phyloP scores from a whole-genome alignment of 2,329 filamentous ascomycete genomes.

The Diaporthe ilicicola region DNA sequence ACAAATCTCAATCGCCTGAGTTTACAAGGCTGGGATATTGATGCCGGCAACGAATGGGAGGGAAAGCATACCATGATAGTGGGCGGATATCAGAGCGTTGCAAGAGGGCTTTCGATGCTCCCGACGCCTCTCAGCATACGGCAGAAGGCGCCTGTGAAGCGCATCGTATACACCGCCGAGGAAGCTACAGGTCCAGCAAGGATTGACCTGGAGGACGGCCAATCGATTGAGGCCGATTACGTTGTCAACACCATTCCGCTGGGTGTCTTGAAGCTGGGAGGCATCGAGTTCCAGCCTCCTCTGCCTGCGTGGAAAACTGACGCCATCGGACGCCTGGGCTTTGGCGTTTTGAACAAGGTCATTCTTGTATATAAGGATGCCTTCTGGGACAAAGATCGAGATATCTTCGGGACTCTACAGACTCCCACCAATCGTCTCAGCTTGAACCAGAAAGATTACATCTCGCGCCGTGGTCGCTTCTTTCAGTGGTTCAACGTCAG shows the following conservation, averaged over 20 bases:
- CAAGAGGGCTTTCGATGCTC: constrained; percentile 82
- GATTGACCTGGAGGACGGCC: constrained; percentile 81
- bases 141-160: constrained; percentile 76
- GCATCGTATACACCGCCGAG: constrained; percentile 70
- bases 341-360: constrained; percentile 94
- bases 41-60: constrained; percentile 97
- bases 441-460: constrained; percentile 81
- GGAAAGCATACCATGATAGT: constrained; percentile 92
- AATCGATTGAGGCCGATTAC: constrained; percentile 81
- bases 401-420: constrained; percentile 93
- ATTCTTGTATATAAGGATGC: constrained; percentile 86
- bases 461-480: constrained; percentile 83
- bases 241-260: constrained; percentile 92
- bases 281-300: constrained; percentile 85
- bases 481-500: constrained; percentile 98
- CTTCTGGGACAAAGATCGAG: constrained; percentile 89
- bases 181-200: constrained; percentile 58
- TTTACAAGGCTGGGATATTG: constrained; percentile 93
- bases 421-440: constrained; percentile 75
- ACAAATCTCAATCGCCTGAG: constrained; percentile 87
- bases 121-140: constrained; percentile 81
- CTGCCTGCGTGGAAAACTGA: constrained; percentile 87
- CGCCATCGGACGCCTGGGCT: constrained; percentile 85
- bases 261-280: constrained; percentile 87
- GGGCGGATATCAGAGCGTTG: constrained; percentile 92